Conservation (phyloP, 495 filamentous ascomycete genomes). For the Hypoxylon crocopeplum region DNA sequence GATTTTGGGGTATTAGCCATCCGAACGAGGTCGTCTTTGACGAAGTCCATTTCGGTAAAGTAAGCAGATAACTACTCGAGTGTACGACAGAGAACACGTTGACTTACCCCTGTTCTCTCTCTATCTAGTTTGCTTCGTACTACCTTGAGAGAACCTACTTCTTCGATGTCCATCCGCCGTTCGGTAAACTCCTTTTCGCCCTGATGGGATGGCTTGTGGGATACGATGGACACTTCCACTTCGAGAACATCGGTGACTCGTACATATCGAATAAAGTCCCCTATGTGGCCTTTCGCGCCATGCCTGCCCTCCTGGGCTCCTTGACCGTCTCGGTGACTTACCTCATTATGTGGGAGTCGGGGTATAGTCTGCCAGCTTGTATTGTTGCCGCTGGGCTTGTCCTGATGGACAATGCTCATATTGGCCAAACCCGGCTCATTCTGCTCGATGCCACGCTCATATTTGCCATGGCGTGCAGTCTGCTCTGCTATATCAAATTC, state of each 20-base stretch:
- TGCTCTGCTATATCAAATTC: conserved; percentile 94
- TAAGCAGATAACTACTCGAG: conserved; percentile 47
- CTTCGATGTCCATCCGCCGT: conserved; percentile 99
- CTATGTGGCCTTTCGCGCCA: conserved; percentile 91
- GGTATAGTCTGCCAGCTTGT: conserved; percentile 92
- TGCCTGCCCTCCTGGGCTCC: conserved; percentile 91
- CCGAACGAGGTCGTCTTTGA: conserved; percentile 98
- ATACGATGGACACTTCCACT: conserved; percentile 96
- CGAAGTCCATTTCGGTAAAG: conserved; percentile 99
- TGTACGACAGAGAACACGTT: not conserved
- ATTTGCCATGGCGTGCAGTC: conserved; percentile 91
- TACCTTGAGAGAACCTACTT: conserved; percentile 98
- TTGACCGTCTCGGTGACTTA: conserved; percentile 94
- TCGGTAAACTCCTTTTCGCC: conserved; percentile 89
- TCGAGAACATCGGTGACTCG: conserved; percentile 99
- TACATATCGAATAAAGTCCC: conserved; percentile 97
- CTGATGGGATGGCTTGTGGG: conserved; percentile 95
- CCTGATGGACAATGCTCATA: conserved; percentile 97
- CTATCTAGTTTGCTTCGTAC: conserved; percentile 84
- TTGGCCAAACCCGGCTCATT: conserved; percentile 95
- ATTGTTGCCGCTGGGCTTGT: conserved; percentile 84
- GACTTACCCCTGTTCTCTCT: conserved; percentile 18
- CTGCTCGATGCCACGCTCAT: conserved; percentile 94
- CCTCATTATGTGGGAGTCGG: conserved; percentile 99
- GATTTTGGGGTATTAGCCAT: conserved; percentile 94